Base-by-base conservation (phyloP, 345 rosid genomes). In the Toxicodendron radicans region DNA sequence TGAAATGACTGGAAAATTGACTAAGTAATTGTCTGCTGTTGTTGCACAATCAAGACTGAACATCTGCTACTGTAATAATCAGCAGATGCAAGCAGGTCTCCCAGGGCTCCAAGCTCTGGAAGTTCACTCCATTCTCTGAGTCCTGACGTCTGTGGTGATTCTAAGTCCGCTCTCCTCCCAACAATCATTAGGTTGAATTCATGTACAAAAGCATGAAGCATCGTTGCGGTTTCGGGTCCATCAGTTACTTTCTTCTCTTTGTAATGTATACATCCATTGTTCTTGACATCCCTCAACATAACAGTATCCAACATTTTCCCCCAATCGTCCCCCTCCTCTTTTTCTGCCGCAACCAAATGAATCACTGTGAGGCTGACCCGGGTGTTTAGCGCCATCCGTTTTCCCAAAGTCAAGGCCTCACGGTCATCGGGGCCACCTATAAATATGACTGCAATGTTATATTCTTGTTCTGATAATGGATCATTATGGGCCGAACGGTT, bases 371-470 rank as follows among this genome's bases (percentile, higher is more conserved):
- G 78, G 24, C 21, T 27, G 38, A 83, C 74, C 3, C 49, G 21
- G 0, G 83, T 20, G 23, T 87, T 75, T 5, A 64, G 61, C 1
- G 85, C 75, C 88, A 91, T 87, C 38, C 88, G 73, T 63, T 81
- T 88, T 5, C 80, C 89, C 3, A 91, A 49, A 0, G 82, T 64
- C 3, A 91, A 18, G 1, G 87, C 93, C 57, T 89, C 97, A 0
- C 85, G 66, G 38, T 92, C 96, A 51, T 92, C 97, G 17, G 64
- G 75, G 0, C 94, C 94, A 0, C 96, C 96, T 5, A 85, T 68
- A 79, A 88, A 92, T 53, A 92, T 66, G 79, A 89, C 60, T 68
- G 43, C 66, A 62, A 32, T 65, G 32, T 14, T 18, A 16, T 24
- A 45, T 11, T 14, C 18, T 9, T 14, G 45, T 10, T 20, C 23